Evolutionary conservation across 208 protist genomes (phyloP), one percentile per base, ranked within the genome.

Genomic region (Crithidia acanthocephali): DNA sequence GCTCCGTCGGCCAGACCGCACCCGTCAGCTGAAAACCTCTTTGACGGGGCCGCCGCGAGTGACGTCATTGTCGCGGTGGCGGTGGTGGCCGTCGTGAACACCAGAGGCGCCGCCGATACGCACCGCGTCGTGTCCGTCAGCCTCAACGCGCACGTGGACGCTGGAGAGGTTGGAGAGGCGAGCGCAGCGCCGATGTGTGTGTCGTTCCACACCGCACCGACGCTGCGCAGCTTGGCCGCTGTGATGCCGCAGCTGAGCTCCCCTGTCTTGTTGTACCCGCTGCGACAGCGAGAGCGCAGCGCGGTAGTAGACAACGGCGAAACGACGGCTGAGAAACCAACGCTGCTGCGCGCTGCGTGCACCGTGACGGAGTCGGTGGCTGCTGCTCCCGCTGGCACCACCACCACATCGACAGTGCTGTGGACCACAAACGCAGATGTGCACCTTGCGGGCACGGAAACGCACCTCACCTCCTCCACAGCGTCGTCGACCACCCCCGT

Each of bases 201-300:
- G 20, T 47, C 51, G 5, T 84, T 77, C 44, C 35, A 35, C n/a
- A 84, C 79, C 0, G 40, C 44, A 16, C 74, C 70, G 44, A 56
- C 62, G 37, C 62, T 76, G 27, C 76, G 81, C 27, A 71, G 72
- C 32, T 18, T 71, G 13, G 77, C 77, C 13, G 52, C 66, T 22
- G 61, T 53, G 25, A 67, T 81, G 42, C 73, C 83, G 25, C 83
- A 86, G 45, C 32, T 86, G 33, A 84, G 77, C 50, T 25, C 33
- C 1, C 77, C 77, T 16, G 42, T 69, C 9, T 44, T 86, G 6
- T 20, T 86, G 4, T n/a, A 25, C 4, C 27, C 51, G 32, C 35
- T 32, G 22, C 35, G 10, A 32, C 50, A 32, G 16, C 40, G 45
- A 18, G 11, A 55, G 22, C 40, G 28, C 45, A n/a, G 30, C 58